phyloP scores from a whole-genome alignment of 495 filamentous ascomycete species.

The Sphaerosporella brunnea region DNA sequence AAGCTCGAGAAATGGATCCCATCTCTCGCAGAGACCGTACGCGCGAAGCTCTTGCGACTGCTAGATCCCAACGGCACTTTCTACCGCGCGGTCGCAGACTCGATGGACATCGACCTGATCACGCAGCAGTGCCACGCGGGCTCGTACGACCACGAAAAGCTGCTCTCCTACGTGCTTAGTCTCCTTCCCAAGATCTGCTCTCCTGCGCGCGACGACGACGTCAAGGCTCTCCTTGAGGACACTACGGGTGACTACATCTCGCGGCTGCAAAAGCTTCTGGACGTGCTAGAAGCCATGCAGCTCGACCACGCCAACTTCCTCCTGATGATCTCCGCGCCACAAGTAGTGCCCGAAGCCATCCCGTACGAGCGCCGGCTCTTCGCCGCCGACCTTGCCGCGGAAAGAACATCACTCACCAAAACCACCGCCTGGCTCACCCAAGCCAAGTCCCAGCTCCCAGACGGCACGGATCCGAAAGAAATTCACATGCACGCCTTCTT shows the following conservation, averaged over 20 bases:
- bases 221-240: conserved; percentile 59
- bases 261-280: conserved; percentile 63
- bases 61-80: conserved; percentile 64
- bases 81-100: conserved; percentile 66
- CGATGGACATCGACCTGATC: conserved; percentile 63
- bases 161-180: conserved; percentile 75
- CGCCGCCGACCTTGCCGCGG: conserved; percentile 46
- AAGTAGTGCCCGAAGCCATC: conserved; percentile 60
- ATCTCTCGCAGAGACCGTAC: conserved; percentile 68
- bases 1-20: conserved; percentile 61
- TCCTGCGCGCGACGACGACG: conserved; percentile 69
- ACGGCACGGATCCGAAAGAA: conserved; percentile 53
- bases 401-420: conserved; percentile 38
- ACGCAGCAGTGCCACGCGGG: conserved; percentile 58
- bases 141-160: conserved; percentile 79
- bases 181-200: conserved; percentile 90
- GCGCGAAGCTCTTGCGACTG: conserved; percentile 63
- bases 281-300: conserved; percentile 77
- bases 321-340: conserved; percentile 60
- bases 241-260: conserved; percentile 67
- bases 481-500: conserved; percentile 64
- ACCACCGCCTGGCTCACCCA: conserved; percentile 56
- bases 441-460: conserved; percentile 47
- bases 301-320: conserved; percentile 93
- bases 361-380: conserved; percentile 71